Evolutionary conservation across 169 alveolate species (phyloP).

Genomic region (Plasmodium relictum): DNA sequence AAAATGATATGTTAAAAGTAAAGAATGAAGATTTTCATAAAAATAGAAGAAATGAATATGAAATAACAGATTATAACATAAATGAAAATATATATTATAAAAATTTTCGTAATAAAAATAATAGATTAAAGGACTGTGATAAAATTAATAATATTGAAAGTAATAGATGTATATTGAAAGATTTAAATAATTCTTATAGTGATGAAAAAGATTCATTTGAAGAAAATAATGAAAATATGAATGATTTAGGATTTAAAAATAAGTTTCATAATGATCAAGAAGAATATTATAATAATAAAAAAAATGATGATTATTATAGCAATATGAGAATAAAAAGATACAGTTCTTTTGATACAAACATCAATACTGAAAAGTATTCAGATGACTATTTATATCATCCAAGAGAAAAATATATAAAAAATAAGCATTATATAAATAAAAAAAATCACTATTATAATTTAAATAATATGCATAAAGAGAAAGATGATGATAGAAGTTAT

Average conservation of each 20-base stretch:
- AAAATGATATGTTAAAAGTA: neutral
- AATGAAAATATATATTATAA: neutral
- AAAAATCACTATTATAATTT: neutral
- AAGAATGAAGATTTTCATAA: neutral
- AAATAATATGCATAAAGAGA: neutral
- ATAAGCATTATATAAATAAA: neutral
- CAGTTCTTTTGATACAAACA: slow-evolving; percentile 1
- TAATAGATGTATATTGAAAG: too few species aligned
- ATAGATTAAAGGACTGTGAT: neutral
- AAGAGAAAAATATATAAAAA: neutral
- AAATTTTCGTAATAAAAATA: neutral
- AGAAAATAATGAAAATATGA: neutral
- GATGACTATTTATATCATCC: slow-evolving; percentile 15
- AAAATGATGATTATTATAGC: neutral
- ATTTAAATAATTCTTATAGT: neutral
- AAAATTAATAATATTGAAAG: too few species aligned
- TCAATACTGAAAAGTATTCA: neutral
- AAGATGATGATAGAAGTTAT: neutral
- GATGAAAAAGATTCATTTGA: neutral
- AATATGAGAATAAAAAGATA: slow-evolving; percentile 16
- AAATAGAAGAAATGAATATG: neutral
- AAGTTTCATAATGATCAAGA: neutral
- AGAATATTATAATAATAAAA: neutral
- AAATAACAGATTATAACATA: neutral
- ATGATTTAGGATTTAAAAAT: neutral